These are phyloP conservation scores for Hypoxylon sp. DNA, from an alignment of 2,329 filamentous ascomycete genomes.

Conservation along the genomic window DNA sequence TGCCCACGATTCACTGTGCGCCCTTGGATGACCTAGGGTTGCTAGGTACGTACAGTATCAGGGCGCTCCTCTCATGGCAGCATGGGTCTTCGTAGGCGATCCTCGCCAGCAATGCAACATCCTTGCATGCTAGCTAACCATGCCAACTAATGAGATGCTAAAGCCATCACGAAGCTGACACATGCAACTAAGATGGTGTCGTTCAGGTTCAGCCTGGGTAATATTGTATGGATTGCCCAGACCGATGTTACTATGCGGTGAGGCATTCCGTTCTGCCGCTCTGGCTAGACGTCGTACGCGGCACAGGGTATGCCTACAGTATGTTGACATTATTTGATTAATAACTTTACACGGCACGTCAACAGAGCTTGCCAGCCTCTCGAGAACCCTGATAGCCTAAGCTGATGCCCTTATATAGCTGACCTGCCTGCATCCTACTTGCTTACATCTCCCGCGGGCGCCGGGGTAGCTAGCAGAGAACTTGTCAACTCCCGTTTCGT, in stretches of 20 bases:
- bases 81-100: not conserved
- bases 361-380: not conserved
- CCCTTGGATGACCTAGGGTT: too few species aligned
- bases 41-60: not conserved
- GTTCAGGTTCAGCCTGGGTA: too few species aligned
- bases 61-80: not conserved
- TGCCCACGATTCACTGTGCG: not conserved
- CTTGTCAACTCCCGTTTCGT: not conserved
- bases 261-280: not conserved
- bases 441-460: not conserved
- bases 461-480: constrained; percentile 6
- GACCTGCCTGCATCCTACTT: not conserved
- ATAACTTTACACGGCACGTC: not conserved
- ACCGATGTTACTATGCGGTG: not conserved
- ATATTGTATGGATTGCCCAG: not conserved
- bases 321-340: not conserved
- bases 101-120: constrained; percentile 8
- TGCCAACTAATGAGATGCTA: not conserved
- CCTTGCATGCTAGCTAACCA: not conserved
- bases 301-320: not conserved
- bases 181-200: not conserved
- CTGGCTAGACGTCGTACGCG: not conserved
- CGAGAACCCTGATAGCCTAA: not conserved
- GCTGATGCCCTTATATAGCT: not conserved
- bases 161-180: not conserved